Percentiles rank a stretch among this genome's conserved stretches.
Conservation (phyloP, 768 basidiomycete genomes). For the Austroboletus eburneus region DNA sequence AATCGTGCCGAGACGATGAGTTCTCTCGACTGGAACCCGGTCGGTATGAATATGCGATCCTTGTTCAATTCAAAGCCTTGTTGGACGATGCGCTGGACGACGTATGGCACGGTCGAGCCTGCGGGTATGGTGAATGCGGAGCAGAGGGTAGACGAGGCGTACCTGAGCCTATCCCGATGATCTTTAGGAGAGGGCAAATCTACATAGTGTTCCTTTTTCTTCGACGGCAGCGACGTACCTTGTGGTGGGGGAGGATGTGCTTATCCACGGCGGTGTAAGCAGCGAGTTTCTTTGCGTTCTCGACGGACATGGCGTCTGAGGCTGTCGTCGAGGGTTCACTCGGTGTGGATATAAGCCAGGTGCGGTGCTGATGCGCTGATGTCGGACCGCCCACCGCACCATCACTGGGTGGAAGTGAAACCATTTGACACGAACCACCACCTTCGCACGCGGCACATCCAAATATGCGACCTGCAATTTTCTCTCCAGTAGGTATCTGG, state of each 20-base stretch:
- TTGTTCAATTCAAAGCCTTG: constrained; percentile 77
- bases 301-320: no score
- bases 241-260: constrained; percentile 78
- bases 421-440: no score
- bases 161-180: constrained; percentile 90
- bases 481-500: constrained; percentile 20
- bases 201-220: no score
- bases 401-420: no score
- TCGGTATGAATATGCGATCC: constrained; percentile 84
- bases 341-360: no score
- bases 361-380: no score
- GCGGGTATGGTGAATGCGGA: neutral
- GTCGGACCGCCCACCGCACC: no score
- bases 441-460: constrained; percentile 3
- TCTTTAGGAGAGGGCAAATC: constrained; percentile 41
- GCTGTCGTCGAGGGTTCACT: no score
- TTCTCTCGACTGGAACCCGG: constrained; percentile 95
- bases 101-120: constrained; percentile 95
- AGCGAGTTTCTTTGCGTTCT: constrained; percentile 83
- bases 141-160: no score
- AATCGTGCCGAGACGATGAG: constrained; percentile 81
- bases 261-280: constrained; percentile 93
- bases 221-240: no score
- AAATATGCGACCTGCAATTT: constrained; percentile 26
- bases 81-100: constrained; percentile 88